These are phyloP conservation scores for Aspergillus fumigatus DNA, from an alignment of 2,329 filamentous ascomycete genomes.

Conservation along the genomic window DNA sequence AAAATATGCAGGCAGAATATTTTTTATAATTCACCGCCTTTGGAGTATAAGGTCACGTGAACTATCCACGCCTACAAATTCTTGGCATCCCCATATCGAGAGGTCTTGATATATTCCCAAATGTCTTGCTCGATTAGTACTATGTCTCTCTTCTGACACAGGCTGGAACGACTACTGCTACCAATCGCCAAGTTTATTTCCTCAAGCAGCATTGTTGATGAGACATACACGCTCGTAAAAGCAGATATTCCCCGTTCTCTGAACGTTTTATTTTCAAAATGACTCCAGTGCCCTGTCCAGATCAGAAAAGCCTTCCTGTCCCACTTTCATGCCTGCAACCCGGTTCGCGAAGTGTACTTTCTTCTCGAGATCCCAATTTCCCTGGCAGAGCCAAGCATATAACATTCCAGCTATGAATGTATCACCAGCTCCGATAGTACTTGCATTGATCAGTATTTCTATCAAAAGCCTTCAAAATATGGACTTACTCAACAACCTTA, in stretches of 20 bases:
- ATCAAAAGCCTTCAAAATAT: not conserved
- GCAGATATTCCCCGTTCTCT: not conserved
- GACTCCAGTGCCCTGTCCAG: conserved; percentile 35
- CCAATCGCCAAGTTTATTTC: not conserved
- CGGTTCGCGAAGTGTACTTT: conserved; percentile 60
- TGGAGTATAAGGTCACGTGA: conserved; percentile 18
- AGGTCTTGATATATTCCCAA: too few species aligned
- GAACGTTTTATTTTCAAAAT: not conserved
- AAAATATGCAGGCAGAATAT: conserved; percentile 37
- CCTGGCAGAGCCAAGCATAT: conserved; percentile 54
- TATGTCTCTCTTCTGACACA: not conserved
- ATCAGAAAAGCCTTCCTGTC: conserved; percentile 60
- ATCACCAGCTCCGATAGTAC: conserved; percentile 69
- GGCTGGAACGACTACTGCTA: not conserved
- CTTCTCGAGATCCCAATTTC: conserved; percentile 46
- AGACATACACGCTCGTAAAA: not conserved
- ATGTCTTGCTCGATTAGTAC: not conserved
- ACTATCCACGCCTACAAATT: not conserved
- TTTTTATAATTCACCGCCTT: conserved; percentile 28
- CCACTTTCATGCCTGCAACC: conserved; percentile 64
- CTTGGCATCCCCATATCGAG: not conserved
- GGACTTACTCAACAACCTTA: conserved; percentile 55
- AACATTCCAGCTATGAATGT: conserved; percentile 71
- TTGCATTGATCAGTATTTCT: conserved; percentile 26
- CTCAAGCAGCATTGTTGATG: too few species aligned